Evolutionary conservation across 108 stramenopile species (phyloP).

Genomic region (Nannochloropsis gaditana): DNA sequence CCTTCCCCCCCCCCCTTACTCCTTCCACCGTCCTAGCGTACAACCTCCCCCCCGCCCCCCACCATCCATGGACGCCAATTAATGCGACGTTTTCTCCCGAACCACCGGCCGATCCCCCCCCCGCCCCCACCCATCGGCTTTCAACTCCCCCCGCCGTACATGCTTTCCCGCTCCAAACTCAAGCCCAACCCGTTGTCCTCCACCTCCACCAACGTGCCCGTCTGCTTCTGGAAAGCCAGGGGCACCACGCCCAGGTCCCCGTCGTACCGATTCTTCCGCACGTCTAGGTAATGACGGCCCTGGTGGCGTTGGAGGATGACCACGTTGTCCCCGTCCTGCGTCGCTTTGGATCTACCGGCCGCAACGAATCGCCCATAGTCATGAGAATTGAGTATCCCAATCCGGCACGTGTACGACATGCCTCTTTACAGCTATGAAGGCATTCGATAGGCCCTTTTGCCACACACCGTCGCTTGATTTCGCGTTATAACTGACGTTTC

Average conservation of each 20-base stretch:
- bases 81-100: neutral
- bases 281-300: slow-evolving; percentile 74
- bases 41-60: neutral
- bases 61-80: neutral
- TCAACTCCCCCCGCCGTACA: neutral
- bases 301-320: slow-evolving; percentile 77
- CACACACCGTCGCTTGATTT: too few species aligned
- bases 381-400: too few species aligned
- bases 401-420: too few species aligned
- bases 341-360: slow-evolving; percentile 67
- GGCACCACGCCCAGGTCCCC: slow-evolving; percentile 74
- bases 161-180: neutral
- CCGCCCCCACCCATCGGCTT: neutral
- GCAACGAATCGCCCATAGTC: too few species aligned
- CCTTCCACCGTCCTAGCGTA: too few species aligned
- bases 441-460: too few species aligned
- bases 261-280: slow-evolving; percentile 95
- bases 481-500: too few species aligned
- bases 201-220: slow-evolving; percentile 36
- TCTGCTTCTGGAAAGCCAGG: slow-evolving; percentile 64
- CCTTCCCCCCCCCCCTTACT: too few species aligned
- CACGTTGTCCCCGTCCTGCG: slow-evolving; percentile 98
- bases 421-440: too few species aligned
- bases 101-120: neutral
- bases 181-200: neutral